A percentile compares a stretch with the other conserved stretches of the same genome.
phyloP scores from a whole-genome alignment of 148 eudicot species.

The Simmondsia chinensis region DNA sequence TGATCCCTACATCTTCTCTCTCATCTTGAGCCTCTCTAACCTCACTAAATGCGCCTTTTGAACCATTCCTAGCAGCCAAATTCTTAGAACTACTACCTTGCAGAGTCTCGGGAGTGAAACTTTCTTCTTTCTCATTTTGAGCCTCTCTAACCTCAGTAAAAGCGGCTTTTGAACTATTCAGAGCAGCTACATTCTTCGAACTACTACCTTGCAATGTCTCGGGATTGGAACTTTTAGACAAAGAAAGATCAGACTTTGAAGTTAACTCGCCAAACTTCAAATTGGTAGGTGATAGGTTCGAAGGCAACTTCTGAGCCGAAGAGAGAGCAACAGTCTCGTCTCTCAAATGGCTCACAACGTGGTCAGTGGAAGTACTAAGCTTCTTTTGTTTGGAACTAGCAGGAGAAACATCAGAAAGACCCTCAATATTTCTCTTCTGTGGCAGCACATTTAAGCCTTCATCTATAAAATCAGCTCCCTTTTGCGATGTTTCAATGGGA shows the following conservation, averaged over 20 bases:
- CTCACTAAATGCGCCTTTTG: conserved; percentile 3
- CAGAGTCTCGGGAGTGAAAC: conserved; percentile 16
- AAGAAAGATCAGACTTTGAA: background rate
- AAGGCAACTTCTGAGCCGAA: conserved; percentile 10
- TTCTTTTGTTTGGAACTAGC: conserved; percentile 32
- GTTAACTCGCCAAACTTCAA: conserved; percentile 2
- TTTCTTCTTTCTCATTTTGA: no score
- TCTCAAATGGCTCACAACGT: background rate
- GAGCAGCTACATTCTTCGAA: conserved; percentile 2
- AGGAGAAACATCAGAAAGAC: conserved; percentile 19
- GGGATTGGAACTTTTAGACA: conserved; percentile 8
- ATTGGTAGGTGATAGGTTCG: conserved; percentile 9
- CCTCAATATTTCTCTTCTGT: conserved; percentile 42
- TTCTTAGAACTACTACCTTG: conserved; percentile 5
- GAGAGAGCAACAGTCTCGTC: conserved; percentile 11
- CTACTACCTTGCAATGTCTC: no score
- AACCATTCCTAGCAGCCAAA: background rate
- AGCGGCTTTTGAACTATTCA: no score
- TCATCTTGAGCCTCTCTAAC: conserved; percentile 14
- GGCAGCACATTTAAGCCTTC: conserved; percentile 13
- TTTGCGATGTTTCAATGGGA: conserved; percentile 11
- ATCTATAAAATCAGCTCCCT: background rate
- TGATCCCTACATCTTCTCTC: conserved; percentile 12
- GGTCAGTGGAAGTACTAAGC: conserved; percentile 7
- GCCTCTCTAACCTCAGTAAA: no score